Evolutionary conservation across 495 filamentous ascomycete genomes (phyloP), one percentile per base, ranked within the genome.

Genomic region (Aspergillus sparsus): DNA sequence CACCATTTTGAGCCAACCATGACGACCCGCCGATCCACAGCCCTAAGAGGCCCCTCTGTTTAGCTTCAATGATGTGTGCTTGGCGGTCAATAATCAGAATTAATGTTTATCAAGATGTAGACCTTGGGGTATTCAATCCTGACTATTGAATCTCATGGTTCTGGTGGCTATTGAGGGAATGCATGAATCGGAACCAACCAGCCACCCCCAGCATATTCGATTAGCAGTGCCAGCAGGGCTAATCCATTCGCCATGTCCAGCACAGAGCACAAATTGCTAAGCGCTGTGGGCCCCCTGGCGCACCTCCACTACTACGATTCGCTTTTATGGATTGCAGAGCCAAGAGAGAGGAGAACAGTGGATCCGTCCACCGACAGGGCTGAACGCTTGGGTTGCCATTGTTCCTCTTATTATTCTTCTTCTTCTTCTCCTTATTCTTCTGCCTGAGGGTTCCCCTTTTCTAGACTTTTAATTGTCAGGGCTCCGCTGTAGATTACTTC

Each of bases 1-100:
- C 58, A 60, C 58, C 39, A 47, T 60, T 60, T 21, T 27, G 15
- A 53, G 49, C 57, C 57, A 60, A 53, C 39, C 31, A 60, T 18
- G 6, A 6, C 0, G 8, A 13, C 12, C 10, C 11, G 12, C 16
- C 33, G n/a, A 44, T 12, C 27, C 53, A 51, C 50, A 54, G 58
- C 58, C 58, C 51, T 54, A 54, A 39, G 34, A 31, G 58, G 58
- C 58, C 42, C 13, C 37, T 56, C 2, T 31, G 21, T 7, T 45
- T 44, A 15, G 41, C 41, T 33, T 56, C 18, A 36, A 36, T 49
- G 3, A 44, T 55, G 18, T 53, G n/a, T 16, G 45, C 9, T 9
- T n/a, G 37, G 37, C n/a, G 37, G 45, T 9, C 16, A 13, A 49
- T 9, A n/a, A 27, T 49, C 13, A 16, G 11, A 15, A 49, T 10